Evolutionary conservation across 2,329 filamentous ascomycete genomes (phyloP).

Genomic region (Aspergillus viridinutans): DNA sequence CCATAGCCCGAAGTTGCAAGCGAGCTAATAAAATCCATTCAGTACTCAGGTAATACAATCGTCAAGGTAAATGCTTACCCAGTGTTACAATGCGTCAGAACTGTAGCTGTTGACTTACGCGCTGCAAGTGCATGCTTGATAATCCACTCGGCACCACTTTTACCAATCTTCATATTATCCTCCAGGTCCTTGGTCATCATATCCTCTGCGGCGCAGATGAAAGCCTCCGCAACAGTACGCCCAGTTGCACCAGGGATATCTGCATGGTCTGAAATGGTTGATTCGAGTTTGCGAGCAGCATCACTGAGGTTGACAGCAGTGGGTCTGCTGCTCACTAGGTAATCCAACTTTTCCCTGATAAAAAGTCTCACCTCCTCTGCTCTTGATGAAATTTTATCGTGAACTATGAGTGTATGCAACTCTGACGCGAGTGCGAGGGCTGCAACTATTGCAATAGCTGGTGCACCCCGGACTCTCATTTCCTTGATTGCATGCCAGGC

Average conservation of each 20-base stretch:
- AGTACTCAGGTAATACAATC: not conserved
- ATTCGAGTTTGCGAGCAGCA: conserved; percentile 75
- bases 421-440: conserved; percentile 85
- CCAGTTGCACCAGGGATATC: conserved; percentile 30
- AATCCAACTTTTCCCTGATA: conserved; percentile 74
- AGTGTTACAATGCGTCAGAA: conserved; percentile 97
- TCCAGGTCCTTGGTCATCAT: conserved; percentile 83
- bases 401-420: conserved; percentile 49
- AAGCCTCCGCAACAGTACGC: conserved; percentile 59
- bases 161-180: conserved; percentile 83
- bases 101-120: conserved; percentile 61
- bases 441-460: conserved; percentile 97
- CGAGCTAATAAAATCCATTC: conserved; percentile 51
- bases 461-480: conserved; percentile 69
- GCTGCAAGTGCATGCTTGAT: conserved; percentile 50
- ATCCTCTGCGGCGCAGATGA: conserved; percentile 74
- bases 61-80: conserved; percentile 53
- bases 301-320: conserved; percentile 94
- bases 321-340: conserved; percentile 81
- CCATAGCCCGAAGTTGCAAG: conserved; percentile 97
- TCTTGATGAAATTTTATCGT: conserved; percentile 42
- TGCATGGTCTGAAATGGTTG: conserved; percentile 50
- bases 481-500: conserved; percentile 64
- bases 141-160: conserved; percentile 80
- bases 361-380: conserved; percentile 62